Conservation (phyloP, 345 rosid genomes). For the Citrus cavaleriei region DNA sequence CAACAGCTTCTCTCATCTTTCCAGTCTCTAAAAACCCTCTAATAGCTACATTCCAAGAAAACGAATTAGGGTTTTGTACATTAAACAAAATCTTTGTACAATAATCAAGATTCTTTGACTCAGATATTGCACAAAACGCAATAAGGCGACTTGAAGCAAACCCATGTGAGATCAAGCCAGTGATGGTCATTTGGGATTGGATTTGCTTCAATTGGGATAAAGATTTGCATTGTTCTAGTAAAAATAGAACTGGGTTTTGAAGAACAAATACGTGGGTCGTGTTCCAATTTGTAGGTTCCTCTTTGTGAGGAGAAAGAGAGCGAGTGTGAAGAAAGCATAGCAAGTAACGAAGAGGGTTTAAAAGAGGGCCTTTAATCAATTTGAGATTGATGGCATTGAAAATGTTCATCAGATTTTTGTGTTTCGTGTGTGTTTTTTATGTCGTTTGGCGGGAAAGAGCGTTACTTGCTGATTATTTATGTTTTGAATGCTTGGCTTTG, state of each 20-base stretch:
- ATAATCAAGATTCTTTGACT: slow-evolving; percentile 54
- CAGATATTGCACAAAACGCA: slow-evolving; percentile 59
- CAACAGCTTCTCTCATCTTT: slow-evolving; percentile 32
- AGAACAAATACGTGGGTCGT: slow-evolving; percentile 41
- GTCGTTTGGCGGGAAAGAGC: slow-evolving; percentile 12
- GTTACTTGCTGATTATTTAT: background rate
- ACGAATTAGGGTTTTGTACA: slow-evolving; percentile 33
- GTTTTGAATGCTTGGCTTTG: background rate
- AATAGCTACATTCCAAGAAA: slow-evolving; percentile 77
- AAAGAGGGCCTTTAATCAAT: slow-evolving; percentile 21
- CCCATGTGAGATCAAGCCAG: slow-evolving; percentile 47
- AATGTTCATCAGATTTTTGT: slow-evolving; percentile 34
- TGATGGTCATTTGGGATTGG: slow-evolving; percentile 59
- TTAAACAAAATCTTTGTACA: slow-evolving; percentile 47
- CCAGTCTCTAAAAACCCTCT: slow-evolving; percentile 56
- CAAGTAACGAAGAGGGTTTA: slow-evolving; percentile 7
- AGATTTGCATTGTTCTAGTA: slow-evolving; percentile 55
- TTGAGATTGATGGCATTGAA: slow-evolving; percentile 20
- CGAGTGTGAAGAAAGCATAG: slow-evolving; percentile 26
- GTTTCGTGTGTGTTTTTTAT: too few species aligned
- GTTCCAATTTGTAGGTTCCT: slow-evolving; percentile 39
- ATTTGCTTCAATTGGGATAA: slow-evolving; percentile 62
- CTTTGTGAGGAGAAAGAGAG: slow-evolving; percentile 41
- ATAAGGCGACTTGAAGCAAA: slow-evolving; percentile 65
- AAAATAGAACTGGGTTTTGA: slow-evolving; percentile 51